These are phyloP conservation scores for Rhizophora mangle DNA, from an alignment of 345 rosid genomes.

Conservation along the genomic window DNA sequence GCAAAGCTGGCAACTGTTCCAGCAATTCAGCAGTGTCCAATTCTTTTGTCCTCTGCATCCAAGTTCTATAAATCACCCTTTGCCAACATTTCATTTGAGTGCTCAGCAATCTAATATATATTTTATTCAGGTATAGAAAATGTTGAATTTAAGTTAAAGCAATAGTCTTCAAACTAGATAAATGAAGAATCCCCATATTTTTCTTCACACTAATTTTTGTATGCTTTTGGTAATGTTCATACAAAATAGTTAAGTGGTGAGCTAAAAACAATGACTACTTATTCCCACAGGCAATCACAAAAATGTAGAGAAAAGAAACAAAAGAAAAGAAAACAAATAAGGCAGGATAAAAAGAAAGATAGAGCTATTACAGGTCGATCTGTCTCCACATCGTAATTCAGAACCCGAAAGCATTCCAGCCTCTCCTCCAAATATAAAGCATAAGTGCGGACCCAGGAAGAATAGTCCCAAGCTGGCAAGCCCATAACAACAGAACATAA, in stretches of 20 bases:
- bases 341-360: neutral
- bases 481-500: constrained; percentile 16
- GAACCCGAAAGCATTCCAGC: constrained; percentile 28
- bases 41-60: constrained; percentile 21
- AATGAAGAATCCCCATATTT: neutral
- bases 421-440: constrained; percentile 41
- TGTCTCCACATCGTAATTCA: constrained; percentile 35
- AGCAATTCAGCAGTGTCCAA: constrained; percentile 27
- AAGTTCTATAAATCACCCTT: neutral
- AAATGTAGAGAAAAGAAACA: constrained; percentile 1
- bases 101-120: neutral
- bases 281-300: neutral
- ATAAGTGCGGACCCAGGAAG: constrained; percentile 41
- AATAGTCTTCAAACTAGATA: neutral
- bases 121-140: neutral
- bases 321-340: neutral
- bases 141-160: neutral
- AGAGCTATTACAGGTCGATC: constrained; percentile 20
- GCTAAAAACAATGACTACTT: neutral
- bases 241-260: too few species aligned
- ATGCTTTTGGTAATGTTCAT: too few species aligned
- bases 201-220: neutral
- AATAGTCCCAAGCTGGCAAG: constrained; percentile 45
- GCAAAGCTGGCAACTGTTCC: constrained; percentile 36
- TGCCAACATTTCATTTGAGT: neutral